phyloP scores from a whole-genome alignment of 2,329 filamentous ascomycete species.

The Monosporascus sp. region DNA sequence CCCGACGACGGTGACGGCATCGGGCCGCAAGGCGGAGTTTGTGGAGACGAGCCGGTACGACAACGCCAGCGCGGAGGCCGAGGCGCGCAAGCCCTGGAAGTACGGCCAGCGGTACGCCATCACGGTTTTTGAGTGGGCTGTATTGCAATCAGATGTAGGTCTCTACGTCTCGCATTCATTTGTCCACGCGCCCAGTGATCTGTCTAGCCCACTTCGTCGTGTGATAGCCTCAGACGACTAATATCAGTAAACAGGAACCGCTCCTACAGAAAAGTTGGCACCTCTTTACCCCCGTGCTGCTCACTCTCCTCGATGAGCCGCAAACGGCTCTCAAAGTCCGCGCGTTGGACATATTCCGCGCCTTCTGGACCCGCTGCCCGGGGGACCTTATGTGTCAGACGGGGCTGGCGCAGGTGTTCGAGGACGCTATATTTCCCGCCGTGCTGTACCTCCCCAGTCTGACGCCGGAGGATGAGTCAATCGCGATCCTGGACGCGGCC shows the following conservation, averaged over 20 bases:
- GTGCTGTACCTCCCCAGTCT: conserved; percentile 73
- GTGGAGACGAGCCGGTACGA: conserved; percentile 32
- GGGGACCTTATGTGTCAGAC: conserved; percentile 50
- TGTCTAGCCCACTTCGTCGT: conserved; percentile 2
- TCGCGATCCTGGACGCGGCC: conserved; percentile 56
- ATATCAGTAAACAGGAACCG: conserved; percentile 24
- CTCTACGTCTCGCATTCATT: background rate
- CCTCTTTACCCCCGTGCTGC: conserved; percentile 62
- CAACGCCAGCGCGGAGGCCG: conserved; percentile 22
- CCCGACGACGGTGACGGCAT: conserved; percentile 47
- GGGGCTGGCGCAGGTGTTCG: conserved; percentile 63
- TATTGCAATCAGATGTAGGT: conserved; percentile 46
- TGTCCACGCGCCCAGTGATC: background rate
- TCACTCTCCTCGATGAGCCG: conserved; percentile 63
- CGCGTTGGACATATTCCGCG: conserved; percentile 49
- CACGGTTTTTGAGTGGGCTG: conserved; percentile 56
- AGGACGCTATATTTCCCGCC: conserved; percentile 63
- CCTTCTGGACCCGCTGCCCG: conserved; percentile 52
- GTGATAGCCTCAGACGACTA: conserved; percentile 5
- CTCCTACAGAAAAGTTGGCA: conserved; percentile 57
- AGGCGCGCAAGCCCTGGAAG: conserved; percentile 56
- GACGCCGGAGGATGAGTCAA: conserved; percentile 67
- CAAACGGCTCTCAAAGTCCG: conserved; percentile 45
- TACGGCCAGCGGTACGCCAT: conserved; percentile 45
- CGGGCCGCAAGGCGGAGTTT: conserved; percentile 50